Evolutionary conservation across 208 protist genomes (phyloP).

Genomic region (Wallacemonas sp.): DNA sequence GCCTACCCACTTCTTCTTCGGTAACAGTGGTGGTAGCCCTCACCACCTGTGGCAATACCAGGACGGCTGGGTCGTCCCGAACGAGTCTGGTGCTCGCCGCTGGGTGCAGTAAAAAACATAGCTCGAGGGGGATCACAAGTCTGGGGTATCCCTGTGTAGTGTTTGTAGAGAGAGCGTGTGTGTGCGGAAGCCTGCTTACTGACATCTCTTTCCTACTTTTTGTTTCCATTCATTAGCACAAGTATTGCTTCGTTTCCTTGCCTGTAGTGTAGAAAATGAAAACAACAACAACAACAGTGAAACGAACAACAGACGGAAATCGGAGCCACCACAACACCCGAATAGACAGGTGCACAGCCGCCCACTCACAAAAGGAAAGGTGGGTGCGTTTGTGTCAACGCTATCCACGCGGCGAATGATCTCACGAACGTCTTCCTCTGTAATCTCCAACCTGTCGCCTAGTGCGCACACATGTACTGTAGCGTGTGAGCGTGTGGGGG

Average conservation of each 20-base stretch:
- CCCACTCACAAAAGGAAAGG: too few relatives aligned
- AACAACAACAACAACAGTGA: not conserved
- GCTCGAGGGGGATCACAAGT: not conserved
- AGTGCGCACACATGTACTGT: too few relatives aligned
- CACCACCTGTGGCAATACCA: constrained; percentile 91
- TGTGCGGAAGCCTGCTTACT: not conserved
- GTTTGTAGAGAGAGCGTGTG: too few relatives aligned
- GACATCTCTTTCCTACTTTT: constrained; percentile 18
- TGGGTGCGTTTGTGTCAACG: too few relatives aligned
- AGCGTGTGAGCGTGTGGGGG: too few relatives aligned
- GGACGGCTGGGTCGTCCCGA: constrained; percentile 89
- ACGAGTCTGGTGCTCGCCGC: constrained; percentile 81
- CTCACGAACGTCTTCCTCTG: too few relatives aligned
- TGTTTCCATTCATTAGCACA: constrained; percentile 15
- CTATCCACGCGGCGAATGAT: too few relatives aligned
- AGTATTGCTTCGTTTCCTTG: not conserved
- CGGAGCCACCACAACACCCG: not conserved
- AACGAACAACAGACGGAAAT: too few relatives aligned
- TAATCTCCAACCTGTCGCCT: too few relatives aligned
- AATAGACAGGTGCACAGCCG: too few relatives aligned
- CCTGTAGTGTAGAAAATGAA: constrained; percentile 12
- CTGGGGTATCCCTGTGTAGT: too few relatives aligned
- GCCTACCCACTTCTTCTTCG: constrained; percentile 87
- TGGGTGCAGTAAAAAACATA: constrained; percentile 58
- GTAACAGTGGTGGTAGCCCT: constrained; percentile 75